Percentiles rank a stretch among this genome's conserved stretches.
Evolutionary conservation across 148 eudicot genomes (phyloP).

Genomic region (Suaeda aralocaspica): DNA sequence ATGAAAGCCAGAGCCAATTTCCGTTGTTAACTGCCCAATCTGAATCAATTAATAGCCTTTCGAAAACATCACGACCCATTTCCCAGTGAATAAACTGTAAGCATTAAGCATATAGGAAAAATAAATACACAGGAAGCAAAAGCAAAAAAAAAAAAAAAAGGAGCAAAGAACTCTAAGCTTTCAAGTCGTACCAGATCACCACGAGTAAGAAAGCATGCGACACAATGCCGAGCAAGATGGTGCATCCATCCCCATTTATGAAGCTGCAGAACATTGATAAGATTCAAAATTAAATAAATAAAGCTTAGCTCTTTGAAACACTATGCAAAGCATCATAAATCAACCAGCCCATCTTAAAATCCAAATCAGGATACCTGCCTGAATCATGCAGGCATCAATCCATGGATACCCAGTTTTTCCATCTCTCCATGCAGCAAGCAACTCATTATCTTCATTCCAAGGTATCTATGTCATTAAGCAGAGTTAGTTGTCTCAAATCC

Average conservation of each 20-base stretch:
- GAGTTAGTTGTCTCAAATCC: neutral
- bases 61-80: conserved; percentile 90
- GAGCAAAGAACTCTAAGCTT: neutral
- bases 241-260: conserved; percentile 98
- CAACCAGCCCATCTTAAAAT: neutral
- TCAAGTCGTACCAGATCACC: conserved; percentile 67
- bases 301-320: neutral
- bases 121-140: neutral
- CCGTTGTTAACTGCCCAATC: conserved; percentile 92
- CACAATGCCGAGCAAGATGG: conserved; percentile 92
- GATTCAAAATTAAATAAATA: neutral
- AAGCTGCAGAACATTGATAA: conserved; percentile 42
- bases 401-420: conserved; percentile 92
- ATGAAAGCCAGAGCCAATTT: conserved; percentile 95
- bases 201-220: conserved; percentile 90
- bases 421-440: conserved; percentile 92
- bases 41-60: conserved; percentile 84
- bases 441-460: conserved; percentile 63
- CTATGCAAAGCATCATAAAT: neutral
- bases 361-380: conserved; percentile 44
- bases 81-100: conserved; percentile 89
- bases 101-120: too few species aligned
- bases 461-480: conserved; percentile 52
- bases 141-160: conserved; percentile 2
- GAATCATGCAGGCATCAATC: conserved; percentile 95